These are phyloP conservation scores for Hypoxylon sp. DNA, from an alignment of 2,329 filamentous ascomycete species.

Conservation along the genomic window DNA sequence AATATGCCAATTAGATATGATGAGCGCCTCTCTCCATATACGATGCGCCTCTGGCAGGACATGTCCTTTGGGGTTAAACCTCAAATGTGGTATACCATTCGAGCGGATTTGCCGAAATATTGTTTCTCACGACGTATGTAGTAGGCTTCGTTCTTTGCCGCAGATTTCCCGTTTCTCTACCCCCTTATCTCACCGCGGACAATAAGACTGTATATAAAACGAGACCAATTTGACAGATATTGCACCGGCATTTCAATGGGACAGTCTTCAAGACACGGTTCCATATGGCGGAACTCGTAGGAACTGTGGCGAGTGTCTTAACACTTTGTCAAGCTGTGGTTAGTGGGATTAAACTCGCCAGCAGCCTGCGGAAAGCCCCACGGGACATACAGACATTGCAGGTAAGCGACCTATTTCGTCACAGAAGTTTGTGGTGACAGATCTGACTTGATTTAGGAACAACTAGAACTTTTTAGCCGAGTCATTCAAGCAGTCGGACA, in stretches of 20 bases:
- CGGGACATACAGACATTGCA: background rate
- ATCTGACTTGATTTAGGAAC: background rate
- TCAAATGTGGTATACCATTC: background rate
- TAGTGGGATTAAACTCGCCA: background rate
- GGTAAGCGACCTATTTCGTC: background rate
- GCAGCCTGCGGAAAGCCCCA: background rate
- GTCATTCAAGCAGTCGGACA: background rate
- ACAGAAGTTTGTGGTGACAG: background rate
- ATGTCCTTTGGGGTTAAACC: background rate
- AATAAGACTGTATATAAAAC: background rate
- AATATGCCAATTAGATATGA: background rate
- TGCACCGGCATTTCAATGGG: background rate
- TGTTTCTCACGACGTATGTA: background rate
- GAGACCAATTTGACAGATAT: background rate
- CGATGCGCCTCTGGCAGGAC: background rate
- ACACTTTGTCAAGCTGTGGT: conserved; percentile 1
- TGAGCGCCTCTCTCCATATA: background rate
- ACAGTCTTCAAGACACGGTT: background rate
- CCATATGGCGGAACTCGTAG: background rate
- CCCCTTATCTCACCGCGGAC: background rate
- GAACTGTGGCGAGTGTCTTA: background rate
- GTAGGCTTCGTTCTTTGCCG: background rate
- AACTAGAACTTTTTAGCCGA: background rate
- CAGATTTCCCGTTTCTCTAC: background rate
- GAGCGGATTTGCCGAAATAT: background rate